A percentile compares a stretch with the other conserved stretches of the same genome.
Conservation (phyloP, 768 basidiomycete genomes). For the Auricularia heimuer region DNA sequence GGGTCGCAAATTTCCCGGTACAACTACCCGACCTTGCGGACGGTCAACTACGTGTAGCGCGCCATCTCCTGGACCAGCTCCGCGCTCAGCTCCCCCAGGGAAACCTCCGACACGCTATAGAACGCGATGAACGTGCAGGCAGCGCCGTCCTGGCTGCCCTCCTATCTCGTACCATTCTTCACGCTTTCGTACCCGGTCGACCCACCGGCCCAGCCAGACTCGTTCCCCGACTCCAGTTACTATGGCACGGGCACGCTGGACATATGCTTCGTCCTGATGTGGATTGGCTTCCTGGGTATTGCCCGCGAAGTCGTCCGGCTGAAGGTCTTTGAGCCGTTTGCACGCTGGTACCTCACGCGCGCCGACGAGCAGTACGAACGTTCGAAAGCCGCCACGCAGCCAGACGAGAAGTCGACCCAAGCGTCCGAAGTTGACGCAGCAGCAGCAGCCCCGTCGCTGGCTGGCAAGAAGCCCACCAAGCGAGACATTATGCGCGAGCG, state of each 20-base stretch:
- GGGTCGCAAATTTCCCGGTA: too few species aligned
- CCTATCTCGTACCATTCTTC: slow-evolving; percentile 58
- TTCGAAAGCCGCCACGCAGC: not conserved
- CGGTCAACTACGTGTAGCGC: too few species aligned
- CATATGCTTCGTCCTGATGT: slow-evolving; percentile 67
- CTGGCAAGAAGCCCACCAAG: slow-evolving; percentile 19
- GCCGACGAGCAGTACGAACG: too few species aligned
- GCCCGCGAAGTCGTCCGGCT: slow-evolving; percentile 72
- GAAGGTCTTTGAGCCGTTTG: slow-evolving; percentile 70
- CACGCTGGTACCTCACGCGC: slow-evolving; percentile 51
- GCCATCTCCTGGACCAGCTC: too few species aligned
- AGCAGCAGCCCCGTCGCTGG: not conserved
- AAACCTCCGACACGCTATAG: not conserved
- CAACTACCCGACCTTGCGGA: too few species aligned
- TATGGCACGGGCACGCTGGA: slow-evolving; percentile 71
- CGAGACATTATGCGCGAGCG: slow-evolving; percentile 56
- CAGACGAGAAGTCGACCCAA: not conserved
- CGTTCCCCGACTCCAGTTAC: slow-evolving; percentile 59
- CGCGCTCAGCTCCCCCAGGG: too few species aligned
- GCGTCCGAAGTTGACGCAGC: slow-evolving; percentile 6
- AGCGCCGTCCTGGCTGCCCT: slow-evolving; percentile 24
- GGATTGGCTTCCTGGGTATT: slow-evolving; percentile 79
- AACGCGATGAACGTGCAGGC: not conserved
- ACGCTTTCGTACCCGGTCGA: slow-evolving; percentile 59
- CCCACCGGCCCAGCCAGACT: slow-evolving; percentile 51